phyloP scores from a whole-genome alignment of 2,329 filamentous ascomycete genomes.

The Penicillium polonicum region DNA sequence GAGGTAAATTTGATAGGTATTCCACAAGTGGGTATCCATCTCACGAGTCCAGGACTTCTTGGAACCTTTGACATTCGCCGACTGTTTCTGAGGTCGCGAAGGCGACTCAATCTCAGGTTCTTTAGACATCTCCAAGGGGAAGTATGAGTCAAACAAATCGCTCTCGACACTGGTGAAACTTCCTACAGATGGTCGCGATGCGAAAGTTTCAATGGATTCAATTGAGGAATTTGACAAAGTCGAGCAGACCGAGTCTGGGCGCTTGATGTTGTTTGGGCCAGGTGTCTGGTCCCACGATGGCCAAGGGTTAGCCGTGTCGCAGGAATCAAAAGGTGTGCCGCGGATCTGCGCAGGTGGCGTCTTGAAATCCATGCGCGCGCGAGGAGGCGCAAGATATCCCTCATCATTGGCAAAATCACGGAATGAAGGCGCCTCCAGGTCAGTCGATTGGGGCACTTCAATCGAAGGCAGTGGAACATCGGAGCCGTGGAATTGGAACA shows the following conservation, averaged over 20 bases:
- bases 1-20: constrained; percentile 64
- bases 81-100: constrained; percentile 34
- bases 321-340: constrained; percentile 34
- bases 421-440: constrained; percentile 27
- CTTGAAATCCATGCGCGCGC: constrained; percentile 39
- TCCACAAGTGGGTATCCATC: constrained; percentile 67
- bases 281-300: constrained; percentile 32
- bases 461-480: constrained; percentile 47
- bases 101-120: constrained; percentile 42
- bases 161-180: constrained; percentile 63
- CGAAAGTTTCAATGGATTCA: constrained; percentile 58
- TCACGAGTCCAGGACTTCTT: constrained; percentile 55
- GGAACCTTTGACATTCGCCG: constrained; percentile 17
- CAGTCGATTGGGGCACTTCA: constrained; percentile 36
- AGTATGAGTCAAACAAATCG: constrained; percentile 58
- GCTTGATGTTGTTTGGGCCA: constrained; percentile 48
- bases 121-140: constrained; percentile 42
- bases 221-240: constrained; percentile 62
- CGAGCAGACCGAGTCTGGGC: constrained; percentile 59
- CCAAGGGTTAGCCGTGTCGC: constrained; percentile 31
- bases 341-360: constrained; percentile 49
- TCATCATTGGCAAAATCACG: constrained; percentile 32
- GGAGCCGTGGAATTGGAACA: constrained; percentile 33
- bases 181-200: constrained; percentile 57
- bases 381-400: constrained; percentile 41